Percentiles rank a stretch among this genome's conserved stretches.
These are phyloP conservation scores for Inga laurina DNA, from an alignment of 306 rosid species.

Conservation along the genomic window DNA sequence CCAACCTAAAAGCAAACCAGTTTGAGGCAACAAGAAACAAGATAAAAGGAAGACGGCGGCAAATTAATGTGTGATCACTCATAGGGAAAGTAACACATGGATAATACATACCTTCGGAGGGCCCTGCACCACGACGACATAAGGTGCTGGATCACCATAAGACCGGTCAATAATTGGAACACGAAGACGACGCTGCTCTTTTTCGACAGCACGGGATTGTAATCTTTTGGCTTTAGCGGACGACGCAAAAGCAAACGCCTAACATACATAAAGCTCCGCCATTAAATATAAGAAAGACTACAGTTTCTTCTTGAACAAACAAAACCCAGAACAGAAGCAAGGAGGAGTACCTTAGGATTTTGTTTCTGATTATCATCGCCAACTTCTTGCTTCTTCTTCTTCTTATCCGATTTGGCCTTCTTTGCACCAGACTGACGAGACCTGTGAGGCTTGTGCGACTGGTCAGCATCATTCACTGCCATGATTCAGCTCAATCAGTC, in stretches of 20 bases:
- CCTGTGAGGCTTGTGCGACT: slow-evolving; percentile 78
- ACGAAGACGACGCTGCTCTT: slow-evolving; percentile 93
- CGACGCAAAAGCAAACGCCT: slow-evolving; percentile 82
- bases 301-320: not conserved
- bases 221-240: slow-evolving; percentile 75
- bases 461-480: slow-evolving; percentile 67
- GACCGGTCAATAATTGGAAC: slow-evolving; percentile 73
- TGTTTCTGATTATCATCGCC: slow-evolving; percentile 46
- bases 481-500: slow-evolving; percentile 26
- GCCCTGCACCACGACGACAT: slow-evolving; percentile 87
- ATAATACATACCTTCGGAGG: slow-evolving; percentile 69
- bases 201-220: slow-evolving; percentile 91
- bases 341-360: slow-evolving; percentile 63
- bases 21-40: not conserved
- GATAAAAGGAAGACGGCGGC: not conserved
- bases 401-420: slow-evolving; percentile 53
- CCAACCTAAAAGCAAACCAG: slow-evolving; percentile 65
- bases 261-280: not conserved
- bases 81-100: not conserved
- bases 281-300: not conserved
- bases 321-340: not conserved
- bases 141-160: slow-evolving; percentile 86
- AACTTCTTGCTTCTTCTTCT: slow-evolving; percentile 43
- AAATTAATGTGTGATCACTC: not conserved
- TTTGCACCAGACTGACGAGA: slow-evolving; percentile 72